Conservation (phyloP, 148 eudicot genomes). For the Simmondsia chinensis region DNA sequence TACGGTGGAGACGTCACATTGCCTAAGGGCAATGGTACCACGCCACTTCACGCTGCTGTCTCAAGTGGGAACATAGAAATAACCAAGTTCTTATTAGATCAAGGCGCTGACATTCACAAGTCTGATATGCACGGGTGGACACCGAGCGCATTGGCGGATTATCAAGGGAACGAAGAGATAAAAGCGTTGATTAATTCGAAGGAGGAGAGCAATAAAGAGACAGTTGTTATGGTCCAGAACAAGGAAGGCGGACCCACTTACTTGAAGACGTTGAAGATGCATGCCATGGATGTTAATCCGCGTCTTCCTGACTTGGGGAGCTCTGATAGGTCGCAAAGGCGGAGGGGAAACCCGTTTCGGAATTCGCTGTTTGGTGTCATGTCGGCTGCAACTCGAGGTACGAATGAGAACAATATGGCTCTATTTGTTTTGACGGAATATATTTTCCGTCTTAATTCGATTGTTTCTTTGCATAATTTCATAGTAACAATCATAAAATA, state of each 20-base stretch:
- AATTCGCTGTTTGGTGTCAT: constrained; percentile 69
- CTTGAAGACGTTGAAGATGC: constrained; percentile 39
- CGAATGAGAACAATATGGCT: not conserved
- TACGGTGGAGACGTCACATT: constrained; percentile 49
- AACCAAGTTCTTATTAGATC: constrained; percentile 45
- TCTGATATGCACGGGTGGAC: constrained; percentile 59
- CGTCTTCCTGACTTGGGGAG: constrained; percentile 6
- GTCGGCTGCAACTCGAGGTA: constrained; percentile 46
- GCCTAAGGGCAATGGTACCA: constrained; percentile 32
- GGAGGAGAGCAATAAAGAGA: constrained; percentile 10
- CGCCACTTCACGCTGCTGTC: constrained; percentile 69
- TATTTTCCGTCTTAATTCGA: no score
- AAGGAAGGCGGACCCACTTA: constrained; percentile 11
- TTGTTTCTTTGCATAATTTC: no score
- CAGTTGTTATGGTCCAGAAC: constrained; percentile 8
- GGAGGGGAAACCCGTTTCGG: constrained; percentile 28
- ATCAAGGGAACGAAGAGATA: constrained; percentile 61
- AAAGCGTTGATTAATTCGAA: constrained; percentile 29
- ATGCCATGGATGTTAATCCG: constrained; percentile 28
- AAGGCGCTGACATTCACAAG: constrained; percentile 59
- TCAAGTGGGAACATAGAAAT: constrained; percentile 36
- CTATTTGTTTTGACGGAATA: no score
- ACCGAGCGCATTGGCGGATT: constrained; percentile 53
- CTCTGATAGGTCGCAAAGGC: constrained; percentile 18
- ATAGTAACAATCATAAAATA: no score